Evolutionary conservation across 148 eudicot species (phyloP).

Genomic region (Vaccinium vitisidaea): DNA sequence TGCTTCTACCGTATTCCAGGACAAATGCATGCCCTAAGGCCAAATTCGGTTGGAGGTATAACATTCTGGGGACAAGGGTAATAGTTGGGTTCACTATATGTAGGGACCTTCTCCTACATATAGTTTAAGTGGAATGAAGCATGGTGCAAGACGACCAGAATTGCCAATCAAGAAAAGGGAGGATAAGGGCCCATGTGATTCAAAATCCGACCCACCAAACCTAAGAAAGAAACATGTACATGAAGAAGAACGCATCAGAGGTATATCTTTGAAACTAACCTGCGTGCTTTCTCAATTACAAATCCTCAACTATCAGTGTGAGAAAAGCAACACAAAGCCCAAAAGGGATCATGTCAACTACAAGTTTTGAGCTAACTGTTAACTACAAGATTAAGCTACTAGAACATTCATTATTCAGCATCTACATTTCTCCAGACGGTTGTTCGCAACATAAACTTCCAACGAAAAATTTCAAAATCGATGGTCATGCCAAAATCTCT

Average conservation of each 20-base stretch:
- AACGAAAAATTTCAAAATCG: neutral
- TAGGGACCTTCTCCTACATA: too few relatives aligned
- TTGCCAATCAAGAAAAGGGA: too few relatives aligned
- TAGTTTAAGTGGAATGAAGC: too few relatives aligned
- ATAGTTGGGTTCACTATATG: too few relatives aligned
- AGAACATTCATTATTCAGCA: neutral
- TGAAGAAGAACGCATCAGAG: neutral
- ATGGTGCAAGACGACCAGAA: too few relatives aligned
- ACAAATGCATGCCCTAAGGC: too few relatives aligned
- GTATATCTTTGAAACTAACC: neutral
- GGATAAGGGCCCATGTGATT: neutral
- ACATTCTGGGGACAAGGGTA: too few relatives aligned
- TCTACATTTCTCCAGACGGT: neutral
- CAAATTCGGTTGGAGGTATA: too few relatives aligned
- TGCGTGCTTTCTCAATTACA: neutral
- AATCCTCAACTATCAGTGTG: neutral
- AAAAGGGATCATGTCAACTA: neutral
- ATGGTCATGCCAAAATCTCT: slow-evolving; percentile 26
- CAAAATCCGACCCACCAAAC: neutral
- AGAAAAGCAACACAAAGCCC: neutral
- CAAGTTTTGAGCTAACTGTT: neutral
- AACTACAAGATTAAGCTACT: neutral
- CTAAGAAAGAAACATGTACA: neutral
- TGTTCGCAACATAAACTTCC: neutral
- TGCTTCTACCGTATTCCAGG: too few relatives aligned